Evolutionary conservation across 2,329 filamentous ascomycete genomes (phyloP), one percentile per base, ranked within the genome.

Genomic region (Fusarium hostae): DNA sequence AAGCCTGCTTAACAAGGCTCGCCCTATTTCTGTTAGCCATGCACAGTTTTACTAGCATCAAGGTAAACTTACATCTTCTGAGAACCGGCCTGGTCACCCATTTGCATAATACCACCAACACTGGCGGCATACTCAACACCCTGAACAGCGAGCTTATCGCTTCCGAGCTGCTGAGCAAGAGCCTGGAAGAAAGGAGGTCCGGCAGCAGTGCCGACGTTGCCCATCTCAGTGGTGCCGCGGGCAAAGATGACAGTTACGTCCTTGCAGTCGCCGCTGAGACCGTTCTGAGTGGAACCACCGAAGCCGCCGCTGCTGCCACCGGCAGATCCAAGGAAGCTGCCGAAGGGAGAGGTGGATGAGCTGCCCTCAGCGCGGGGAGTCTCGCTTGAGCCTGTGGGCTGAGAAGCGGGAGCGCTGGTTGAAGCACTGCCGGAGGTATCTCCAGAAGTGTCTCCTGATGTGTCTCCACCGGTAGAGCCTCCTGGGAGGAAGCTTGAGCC

Each of bases 211-310:
- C 87, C 87, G 54, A 89, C 84, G 71, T 87, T 88, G 43, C 86
- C 86, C 2, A 68, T 39, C 77, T 89, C 86, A 9, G 82, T 84
- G 7, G 87, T 88, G 12, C 87, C 87, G 22, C 87, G 84, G n/a
- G 87, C 87, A 71, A 86, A 89, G 72, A 89, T 84, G 56, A 89
- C 77, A 11, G 86, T 88, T 67, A 86, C 81, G 35, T 66, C 70
- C 60, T 76, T 77, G 70, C 75, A 76, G 10, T 54, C 73, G 12
- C 75, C 75, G 5, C 48, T 62, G 52, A 76, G 75, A 4, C 66
- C 75, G 64, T 76, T 77, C 63, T 70, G 72, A 2, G 73, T 75
- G n/a, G 62, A 68, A 50, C 73, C 55, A 7, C 62, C 59, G 35
- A 74, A 60, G 32, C 61, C 58, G 4, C 59, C 52, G 10, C 44